These are phyloP conservation scores for Microdochium paspali DNA, from an alignment of 2,329 filamentous ascomycete genomes.

Conservation along the genomic window DNA sequence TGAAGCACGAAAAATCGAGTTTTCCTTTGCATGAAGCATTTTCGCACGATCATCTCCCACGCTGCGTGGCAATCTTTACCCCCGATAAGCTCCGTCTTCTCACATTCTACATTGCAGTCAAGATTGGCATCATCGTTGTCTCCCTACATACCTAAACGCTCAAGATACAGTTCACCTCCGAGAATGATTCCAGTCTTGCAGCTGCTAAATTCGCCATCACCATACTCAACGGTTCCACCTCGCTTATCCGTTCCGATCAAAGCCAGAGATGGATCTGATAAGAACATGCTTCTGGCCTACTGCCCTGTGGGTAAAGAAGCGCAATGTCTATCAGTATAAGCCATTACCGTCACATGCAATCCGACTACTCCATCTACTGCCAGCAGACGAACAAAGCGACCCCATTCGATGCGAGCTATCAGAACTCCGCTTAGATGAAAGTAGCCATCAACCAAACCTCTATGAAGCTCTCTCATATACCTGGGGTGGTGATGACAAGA, in stretches of 20 bases:
- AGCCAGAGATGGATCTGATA: neutral
- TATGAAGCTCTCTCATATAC: neutral
- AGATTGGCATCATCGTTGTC: neutral
- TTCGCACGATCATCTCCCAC: too few relatives aligned
- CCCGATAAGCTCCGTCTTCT: neutral
- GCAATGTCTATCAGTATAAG: neutral
- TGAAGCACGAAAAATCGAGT: too few relatives aligned
- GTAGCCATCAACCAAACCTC: neutral
- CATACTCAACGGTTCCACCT: neutral
- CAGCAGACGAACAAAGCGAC: neutral
- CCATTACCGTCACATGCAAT: neutral
- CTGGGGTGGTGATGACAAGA: neutral
- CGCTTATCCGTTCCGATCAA: neutral
- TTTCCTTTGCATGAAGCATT: too few relatives aligned
- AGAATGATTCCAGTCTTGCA: neutral
- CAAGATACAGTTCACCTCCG: neutral
- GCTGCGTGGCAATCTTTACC: too few relatives aligned
- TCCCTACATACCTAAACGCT: neutral
- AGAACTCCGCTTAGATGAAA: neutral
- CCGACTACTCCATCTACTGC: neutral
- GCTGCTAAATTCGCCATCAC: neutral
- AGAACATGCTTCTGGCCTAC: neutral
- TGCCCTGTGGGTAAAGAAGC: neutral
- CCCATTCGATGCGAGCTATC: neutral
- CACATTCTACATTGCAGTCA: neutral